These are phyloP conservation scores for Metschnikowia reukaufii DNA, from an alignment of 805 yeast species.

Conservation along the genomic window DNA sequence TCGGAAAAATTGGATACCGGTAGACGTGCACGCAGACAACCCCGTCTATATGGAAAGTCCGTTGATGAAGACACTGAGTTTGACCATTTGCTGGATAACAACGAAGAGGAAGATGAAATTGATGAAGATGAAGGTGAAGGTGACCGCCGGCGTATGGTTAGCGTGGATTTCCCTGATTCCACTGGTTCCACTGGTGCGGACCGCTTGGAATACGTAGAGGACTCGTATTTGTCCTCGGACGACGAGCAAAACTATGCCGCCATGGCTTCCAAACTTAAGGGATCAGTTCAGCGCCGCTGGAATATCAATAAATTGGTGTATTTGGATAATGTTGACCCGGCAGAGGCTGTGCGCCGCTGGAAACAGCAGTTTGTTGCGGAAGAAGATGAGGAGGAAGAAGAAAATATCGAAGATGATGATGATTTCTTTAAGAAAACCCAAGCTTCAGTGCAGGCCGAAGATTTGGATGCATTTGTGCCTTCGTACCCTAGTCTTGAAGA, in stretches of 20 bases:
- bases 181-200: no score
- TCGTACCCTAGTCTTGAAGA: slow-evolving; percentile 41
- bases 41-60: slow-evolving; percentile 55
- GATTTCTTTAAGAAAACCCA: slow-evolving; percentile 54
- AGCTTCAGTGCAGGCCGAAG: slow-evolving; percentile 24
- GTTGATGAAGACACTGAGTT: slow-evolving; percentile 48
- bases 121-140: slow-evolving; percentile 33
- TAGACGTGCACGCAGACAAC: slow-evolving; percentile 59
- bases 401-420: slow-evolving; percentile 38
- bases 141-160: slow-evolving; percentile 30
- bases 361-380: slow-evolving; percentile 49
- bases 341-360: slow-evolving; percentile 74
- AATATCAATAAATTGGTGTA: slow-evolving; percentile 80
- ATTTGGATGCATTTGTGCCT: slow-evolving; percentile 41
- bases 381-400: slow-evolving; percentile 35
- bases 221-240: slow-evolving; percentile 45
- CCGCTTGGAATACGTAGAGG: slow-evolving; percentile 44
- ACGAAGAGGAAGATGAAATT: slow-evolving; percentile 33
- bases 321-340: slow-evolving; percentile 72
- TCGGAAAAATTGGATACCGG: slow-evolving; percentile 50
- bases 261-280: slow-evolving; percentile 62
- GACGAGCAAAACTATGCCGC: slow-evolving; percentile 39
- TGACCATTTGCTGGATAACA: slow-evolving; percentile 42
- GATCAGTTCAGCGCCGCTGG: slow-evolving; percentile 60
- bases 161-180: slow-evolving; percentile 46